Percentiles rank a stretch among this genome's conserved stretches.
These are phyloP conservation scores for Trypanosoma platydactyli DNA, from an alignment of 208 protist species.

Conservation along the genomic window DNA sequence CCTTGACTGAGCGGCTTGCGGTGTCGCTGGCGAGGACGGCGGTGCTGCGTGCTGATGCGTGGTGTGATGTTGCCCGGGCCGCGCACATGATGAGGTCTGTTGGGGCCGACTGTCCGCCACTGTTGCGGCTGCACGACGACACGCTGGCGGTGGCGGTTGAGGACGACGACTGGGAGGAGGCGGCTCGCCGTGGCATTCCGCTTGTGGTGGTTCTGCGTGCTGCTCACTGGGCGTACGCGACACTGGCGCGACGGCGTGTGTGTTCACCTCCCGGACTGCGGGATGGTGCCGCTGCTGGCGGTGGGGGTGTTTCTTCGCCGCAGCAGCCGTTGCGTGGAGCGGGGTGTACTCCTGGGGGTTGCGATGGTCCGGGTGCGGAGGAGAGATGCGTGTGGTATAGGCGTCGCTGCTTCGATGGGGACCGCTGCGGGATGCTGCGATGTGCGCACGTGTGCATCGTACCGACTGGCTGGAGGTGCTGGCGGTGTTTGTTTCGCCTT, in stretches of 20 bases:
- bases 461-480: slow-evolving; percentile 16
- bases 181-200: neutral
- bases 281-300: no score
- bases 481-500: slow-evolving; percentile 8
- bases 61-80: neutral
- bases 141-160: neutral
- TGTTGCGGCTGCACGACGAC: neutral
- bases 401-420: neutral
- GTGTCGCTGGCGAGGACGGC: neutral
- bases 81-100: neutral
- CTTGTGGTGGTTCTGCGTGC: slow-evolving; percentile 4
- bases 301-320: no score
- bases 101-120: neutral
- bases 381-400: neutral
- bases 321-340: no score
- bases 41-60: neutral
- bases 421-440: neutral
- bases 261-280: no score
- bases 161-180: slow-evolving; percentile 13
- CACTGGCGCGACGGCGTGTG: neutral
- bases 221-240: slow-evolving; percentile 1
- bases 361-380: no score
- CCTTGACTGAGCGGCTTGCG: neutral
- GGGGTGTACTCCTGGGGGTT: no score
- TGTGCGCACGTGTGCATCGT: neutral